Conservation (phyloP, 768 basidiomycete genomes). For the Lactifluus hygrophoroides region DNA sequence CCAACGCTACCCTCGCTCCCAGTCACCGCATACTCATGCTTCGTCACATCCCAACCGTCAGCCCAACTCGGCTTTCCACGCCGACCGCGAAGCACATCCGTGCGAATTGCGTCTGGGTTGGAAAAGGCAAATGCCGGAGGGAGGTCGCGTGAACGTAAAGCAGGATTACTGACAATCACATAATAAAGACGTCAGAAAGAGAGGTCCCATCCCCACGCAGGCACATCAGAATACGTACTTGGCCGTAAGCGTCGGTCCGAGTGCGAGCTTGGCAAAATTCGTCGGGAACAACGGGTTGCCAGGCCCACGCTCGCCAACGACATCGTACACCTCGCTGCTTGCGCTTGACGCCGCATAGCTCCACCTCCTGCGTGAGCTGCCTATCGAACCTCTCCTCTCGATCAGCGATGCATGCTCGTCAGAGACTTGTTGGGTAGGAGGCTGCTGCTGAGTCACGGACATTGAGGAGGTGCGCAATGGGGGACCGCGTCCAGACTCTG, state of each 20-base stretch:
- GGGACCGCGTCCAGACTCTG: conserved; percentile 5
- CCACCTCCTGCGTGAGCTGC: conserved; percentile 11
- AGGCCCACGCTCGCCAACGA: conserved; percentile 53
- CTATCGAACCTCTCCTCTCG: conserved; percentile 2
- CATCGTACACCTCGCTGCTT: conserved; percentile 33
- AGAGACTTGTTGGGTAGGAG: background rate
- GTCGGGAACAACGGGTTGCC: conserved; percentile 78
- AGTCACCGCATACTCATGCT: conserved; percentile 39
- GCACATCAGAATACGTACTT: conserved; percentile 30
- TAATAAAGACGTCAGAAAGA: background rate
- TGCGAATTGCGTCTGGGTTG: conserved; percentile 23
- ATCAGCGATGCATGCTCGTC: background rate
- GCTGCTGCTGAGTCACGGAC: conserved; percentile 1
- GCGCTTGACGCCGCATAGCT: conserved; percentile 15
- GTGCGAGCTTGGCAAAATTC: conserved; percentile 61
- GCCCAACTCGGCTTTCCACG: conserved; percentile 30
- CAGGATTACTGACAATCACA: conserved; percentile 17
- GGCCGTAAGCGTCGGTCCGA: conserved; percentile 55
- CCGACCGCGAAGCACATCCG: conserved; percentile 18
- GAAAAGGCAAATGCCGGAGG: conserved; percentile 26
- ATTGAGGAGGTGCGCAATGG: conserved; percentile 24
- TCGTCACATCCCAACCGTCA: conserved; percentile 33
- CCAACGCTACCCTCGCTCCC: conserved; percentile 30
- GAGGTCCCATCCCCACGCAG: background rate
- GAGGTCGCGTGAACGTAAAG: conserved; percentile 25